A percentile compares a stretch with the other conserved stretches of the same genome.
Evolutionary conservation across 371 early-diverging fungal genomes (phyloP).

Genomic region (Apophysomyces ossiformis): DNA sequence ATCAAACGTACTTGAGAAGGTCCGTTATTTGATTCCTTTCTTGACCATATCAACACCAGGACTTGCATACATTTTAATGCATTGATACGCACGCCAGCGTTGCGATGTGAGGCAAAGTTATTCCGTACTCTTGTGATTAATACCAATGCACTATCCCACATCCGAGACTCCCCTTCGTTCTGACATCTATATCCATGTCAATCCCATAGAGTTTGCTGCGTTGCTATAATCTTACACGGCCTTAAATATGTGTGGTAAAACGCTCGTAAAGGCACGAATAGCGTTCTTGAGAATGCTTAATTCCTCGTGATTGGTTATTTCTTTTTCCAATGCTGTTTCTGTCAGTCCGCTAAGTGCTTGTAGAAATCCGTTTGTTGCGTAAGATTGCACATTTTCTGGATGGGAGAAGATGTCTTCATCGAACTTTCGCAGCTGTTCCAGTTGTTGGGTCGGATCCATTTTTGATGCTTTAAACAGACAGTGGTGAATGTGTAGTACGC

Average conservation of each 20-base stretch:
- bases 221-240: constrained; percentile 37
- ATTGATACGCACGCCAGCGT: constrained; percentile 45
- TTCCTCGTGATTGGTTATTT: constrained; percentile 28
- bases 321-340: background rate
- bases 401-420: constrained; percentile 37
- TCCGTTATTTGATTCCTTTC: constrained; percentile 21
- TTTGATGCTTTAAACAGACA: background rate
- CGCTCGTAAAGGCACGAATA: constrained; percentile 44
- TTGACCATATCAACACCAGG: constrained; percentile 42
- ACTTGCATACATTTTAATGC: constrained; percentile 54
- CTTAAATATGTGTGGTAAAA: constrained; percentile 44
- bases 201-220: background rate
- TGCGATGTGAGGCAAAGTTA: constrained; percentile 30
- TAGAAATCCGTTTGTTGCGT: constrained; percentile 49
- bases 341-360: constrained; percentile 33
- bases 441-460: constrained; percentile 33
- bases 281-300: constrained; percentile 41
- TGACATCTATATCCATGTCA: constrained; percentile 36
- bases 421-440: constrained; percentile 40
- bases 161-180: constrained; percentile 46
- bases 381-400: constrained; percentile 37
- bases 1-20: constrained; percentile 13
- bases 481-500: background rate
- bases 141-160: constrained; percentile 41
- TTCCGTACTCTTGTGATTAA: constrained; percentile 33